A percentile compares a stretch with the other conserved stretches of the same genome.
These are phyloP conservation scores for Athelia psychrophila DNA, from an alignment of 1,284 basidiomycete genomes.

Conservation along the genomic window DNA sequence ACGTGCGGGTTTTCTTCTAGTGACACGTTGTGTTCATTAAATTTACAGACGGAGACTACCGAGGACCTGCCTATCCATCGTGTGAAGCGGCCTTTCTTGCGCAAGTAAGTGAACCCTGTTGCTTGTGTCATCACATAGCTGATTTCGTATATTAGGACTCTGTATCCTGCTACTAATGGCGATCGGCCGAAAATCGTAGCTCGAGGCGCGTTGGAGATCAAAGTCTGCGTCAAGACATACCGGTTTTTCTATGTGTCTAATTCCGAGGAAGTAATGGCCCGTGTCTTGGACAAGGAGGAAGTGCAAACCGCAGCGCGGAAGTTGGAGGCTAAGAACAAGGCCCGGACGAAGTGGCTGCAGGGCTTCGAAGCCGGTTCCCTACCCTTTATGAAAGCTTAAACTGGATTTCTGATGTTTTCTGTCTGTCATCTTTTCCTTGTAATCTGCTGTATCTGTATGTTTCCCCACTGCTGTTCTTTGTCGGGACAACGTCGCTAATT, in stretches of 20 bases:
- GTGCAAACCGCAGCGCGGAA: slow-evolving; percentile 17
- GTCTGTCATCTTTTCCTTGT: neutral
- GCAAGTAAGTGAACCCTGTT: slow-evolving; percentile 46
- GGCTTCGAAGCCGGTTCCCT: neutral
- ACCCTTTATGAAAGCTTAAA: neutral
- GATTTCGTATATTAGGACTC: neutral
- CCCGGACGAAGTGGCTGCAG: slow-evolving; percentile 14
- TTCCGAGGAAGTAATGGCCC: slow-evolving; percentile 68
- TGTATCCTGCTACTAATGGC: slow-evolving; percentile 23
- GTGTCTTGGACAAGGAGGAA: slow-evolving; percentile 33
- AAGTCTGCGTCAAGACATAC: slow-evolving; percentile 84
- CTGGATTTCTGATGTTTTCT: neutral
- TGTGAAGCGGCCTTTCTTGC: slow-evolving; percentile 71
- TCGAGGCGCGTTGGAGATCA: slow-evolving; percentile 70
- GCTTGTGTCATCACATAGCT: neutral
- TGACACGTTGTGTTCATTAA: neutral
- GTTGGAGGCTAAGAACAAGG: slow-evolving; percentile 14
- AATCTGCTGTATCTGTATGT: neutral
- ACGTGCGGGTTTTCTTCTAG: slow-evolving; percentile 22
- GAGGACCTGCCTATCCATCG: slow-evolving; percentile 46
- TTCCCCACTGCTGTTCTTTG: neutral
- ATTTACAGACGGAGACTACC: slow-evolving; percentile 46
- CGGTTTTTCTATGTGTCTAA: slow-evolving; percentile 79
- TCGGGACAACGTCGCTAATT: neutral
- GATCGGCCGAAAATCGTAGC: slow-evolving; percentile 44